Evolutionary conservation across 2,329 filamentous ascomycete genomes (phyloP), one percentile per base, ranked within the genome.

Genomic region (Fusarium xyrophilum): DNA sequence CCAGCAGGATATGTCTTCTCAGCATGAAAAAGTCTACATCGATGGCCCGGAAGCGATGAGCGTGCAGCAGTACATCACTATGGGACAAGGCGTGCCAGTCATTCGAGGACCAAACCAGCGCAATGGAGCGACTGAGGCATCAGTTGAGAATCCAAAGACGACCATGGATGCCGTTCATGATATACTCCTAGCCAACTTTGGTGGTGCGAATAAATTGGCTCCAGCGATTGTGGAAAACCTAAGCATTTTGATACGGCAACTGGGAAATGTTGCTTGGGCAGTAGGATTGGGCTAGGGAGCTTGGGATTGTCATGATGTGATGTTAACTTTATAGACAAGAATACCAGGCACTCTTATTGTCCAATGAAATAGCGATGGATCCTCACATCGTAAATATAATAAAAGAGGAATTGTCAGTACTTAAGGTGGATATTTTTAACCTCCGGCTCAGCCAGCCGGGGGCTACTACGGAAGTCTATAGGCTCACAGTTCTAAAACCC

Each of bases 201-300:
- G 76, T 17, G 78, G 76, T 2, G 78, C 77, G 2, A 77, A 80
- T 32, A 82, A 83, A 32, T 75, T 77, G 11, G 70, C 83, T 61
- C 87, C 89, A 15, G 85, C 89, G 1, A 82, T 93, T 44, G 88
- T 91, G 3, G 89, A 91, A 69, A 92, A 91, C 64, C 75, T 92
- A 48, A 85, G 88, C 46, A 83, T 87, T 46, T 77, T 92, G 68
- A 85, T 92, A 71, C 84, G 84, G 65, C 87, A 89, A 66, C 76
- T 91, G 54, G 84, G 85, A 7, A 81, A 82, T 68, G 84, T 85
- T 7, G 83, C 84, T 5, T 78, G 77, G 77, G 76, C 75, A 17
- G 77, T 79, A 17, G 78, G 78, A 9, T 38, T 79, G 47, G 74
- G 76, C 17, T 79, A 51, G 67, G 52, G n/a, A 21, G 19, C 15